phyloP scores from a whole-genome alignment of 345 rosid species.

The Eucalyptus curtisii region DNA sequence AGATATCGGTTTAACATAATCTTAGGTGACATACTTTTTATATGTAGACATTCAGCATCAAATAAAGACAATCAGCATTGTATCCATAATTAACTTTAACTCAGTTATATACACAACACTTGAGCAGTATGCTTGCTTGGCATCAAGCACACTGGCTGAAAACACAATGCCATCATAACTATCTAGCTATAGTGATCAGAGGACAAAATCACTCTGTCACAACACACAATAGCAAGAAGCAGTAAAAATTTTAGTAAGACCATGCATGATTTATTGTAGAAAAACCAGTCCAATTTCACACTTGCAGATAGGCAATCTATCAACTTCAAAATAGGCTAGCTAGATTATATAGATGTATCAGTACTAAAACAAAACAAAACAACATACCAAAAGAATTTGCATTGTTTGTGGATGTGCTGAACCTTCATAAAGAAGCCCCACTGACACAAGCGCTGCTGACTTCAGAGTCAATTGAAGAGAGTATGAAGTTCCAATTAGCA shows the following conservation, averaged over 20 bases:
- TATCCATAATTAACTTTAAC: not conserved
- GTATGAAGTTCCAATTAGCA: not conserved
- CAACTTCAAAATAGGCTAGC: not conserved
- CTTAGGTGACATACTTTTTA: not conserved
- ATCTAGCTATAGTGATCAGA: not conserved
- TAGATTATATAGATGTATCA: not conserved
- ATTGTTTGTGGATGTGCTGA: conserved; percentile 85
- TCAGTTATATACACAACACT: not conserved
- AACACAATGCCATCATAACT: not conserved
- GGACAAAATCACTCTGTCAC: not conserved
- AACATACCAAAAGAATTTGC: conserved; percentile 73
- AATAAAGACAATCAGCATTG: not conserved
- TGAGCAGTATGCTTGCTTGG: not conserved
- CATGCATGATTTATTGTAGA: not conserved
- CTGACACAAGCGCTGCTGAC: conserved; percentile 90
- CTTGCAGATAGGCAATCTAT: not conserved
- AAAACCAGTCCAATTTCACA: not conserved
- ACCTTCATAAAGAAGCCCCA: conserved; percentile 94
- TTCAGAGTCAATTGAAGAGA: conserved; percentile 18
- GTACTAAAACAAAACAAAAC: not conserved
- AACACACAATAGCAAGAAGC: not conserved
- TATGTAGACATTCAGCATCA: not conserved
- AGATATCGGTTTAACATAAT: not conserved
- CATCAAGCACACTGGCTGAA: not conserved
- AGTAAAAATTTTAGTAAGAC: not conserved